Evolutionary conservation across 805 yeast species (phyloP), one percentile per base, ranked within the genome.

Genomic region (Kazachstania bromeliacearum): DNA sequence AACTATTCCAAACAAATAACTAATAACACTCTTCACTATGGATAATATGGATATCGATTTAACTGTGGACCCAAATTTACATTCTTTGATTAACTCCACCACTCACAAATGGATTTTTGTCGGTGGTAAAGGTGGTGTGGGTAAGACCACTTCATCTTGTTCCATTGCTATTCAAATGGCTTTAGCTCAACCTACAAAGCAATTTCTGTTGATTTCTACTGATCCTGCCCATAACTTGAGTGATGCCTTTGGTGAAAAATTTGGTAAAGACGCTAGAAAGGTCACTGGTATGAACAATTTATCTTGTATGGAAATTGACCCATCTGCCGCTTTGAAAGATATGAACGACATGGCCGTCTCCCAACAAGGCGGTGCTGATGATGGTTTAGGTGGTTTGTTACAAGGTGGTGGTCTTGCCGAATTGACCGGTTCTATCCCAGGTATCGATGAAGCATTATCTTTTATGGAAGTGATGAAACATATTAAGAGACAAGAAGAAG

Each of bases 81-180:
- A 75, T 48, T 77, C 83, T 13, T 64, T 83, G 36, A 66, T 82
- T 36, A 77, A 73, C 42, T 84, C 80, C 19, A 63, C 76, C 28
- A 62, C 81, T 9, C 73, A 92, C 55, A 84, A 83, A 55, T 92
- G 99, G 99, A 80, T 92, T 44, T 92, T 92, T 54, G 97, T 89
- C 30, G 99, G 99, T 47, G 99, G 99, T 49, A 92, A 92, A 68
- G 99, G 99, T 60, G 99, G 99, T 63, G 99, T 92, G 20, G 99
- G 99, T 53, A 92, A 92, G 60, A 92, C 99, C 44, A 92, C 98
- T 18, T 84, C 96, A 3, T 89, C 97, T 1, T 88, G 95, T 32
- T 87, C 96, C 17, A 72, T 92, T 48, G 94, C 99, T 16, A 80
- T 88, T 44, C 97, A 92, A 63, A 73, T 92, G 59, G 96, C 98